Evolutionary conservation across 192 early-diverging fungal genomes (phyloP), one percentile per base, ranked within the genome.

Genomic region (Entophlyctis luteolus): DNA sequence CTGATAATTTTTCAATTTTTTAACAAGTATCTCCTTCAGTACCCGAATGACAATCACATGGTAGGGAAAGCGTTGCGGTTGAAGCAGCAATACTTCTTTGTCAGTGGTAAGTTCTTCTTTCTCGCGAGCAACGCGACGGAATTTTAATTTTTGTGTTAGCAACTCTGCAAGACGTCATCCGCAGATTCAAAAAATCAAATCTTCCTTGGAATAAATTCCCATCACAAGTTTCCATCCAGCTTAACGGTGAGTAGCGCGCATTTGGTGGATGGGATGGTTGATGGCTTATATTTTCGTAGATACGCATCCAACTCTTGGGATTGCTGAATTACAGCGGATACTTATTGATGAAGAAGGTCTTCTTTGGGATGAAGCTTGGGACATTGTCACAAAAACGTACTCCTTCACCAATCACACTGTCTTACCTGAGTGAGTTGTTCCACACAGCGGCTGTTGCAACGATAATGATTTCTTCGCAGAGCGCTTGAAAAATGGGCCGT

Each of bases 371-470:
- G 87, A 88, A 58, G 94, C 96, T 27, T 98, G 94, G 95, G 75
- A 81, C 22, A 82, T 81, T 63, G 79, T 81, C 22, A 94, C 88
- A 48, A 85, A 81, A 70, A 92, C 90, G 1, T 96, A 96, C 82
- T 96, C 93, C 20, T 97, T 95, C 75, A 98, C 96, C 75, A 98
- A 98, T 81, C 96, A 98, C 82, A 98, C 96, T 2, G 93, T 98
- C 20, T 85, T 98, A 57, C 96, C 96, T 53, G 96, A 98, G 79
- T 74, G 52, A 52, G 62, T 75, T 32, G 16, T 58, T 14, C 33
- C 10, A 14, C 2, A 4, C n/a, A n/a, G n/a, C n/a, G n/a, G n/a
- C n/a, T n/a, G n/a, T n/a, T n/a, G n/a, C n/a, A n/a, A n/a, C n/a
- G n/a, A n/a, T n/a, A n/a, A 75, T 36, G 5, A 4, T 65, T 22